Base-by-base conservation (phyloP, 192 early-diverging fungal genomes). In the Radiomyces spectabilis region DNA sequence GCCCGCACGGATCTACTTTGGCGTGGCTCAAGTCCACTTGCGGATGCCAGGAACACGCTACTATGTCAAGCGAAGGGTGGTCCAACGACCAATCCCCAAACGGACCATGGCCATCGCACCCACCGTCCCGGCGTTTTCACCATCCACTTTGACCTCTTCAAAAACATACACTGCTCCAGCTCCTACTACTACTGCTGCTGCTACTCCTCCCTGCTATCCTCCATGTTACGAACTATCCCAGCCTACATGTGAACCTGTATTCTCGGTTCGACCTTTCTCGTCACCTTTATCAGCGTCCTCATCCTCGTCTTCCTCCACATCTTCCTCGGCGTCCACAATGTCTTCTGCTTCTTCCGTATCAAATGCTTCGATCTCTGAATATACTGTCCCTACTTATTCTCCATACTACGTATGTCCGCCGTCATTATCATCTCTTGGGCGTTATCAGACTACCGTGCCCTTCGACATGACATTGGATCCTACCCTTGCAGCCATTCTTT, bases 41-140 rank as follows among this genome's bases (percentile, higher is more conserved):
- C 45, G 65, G 4, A 68, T 68, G 65, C 65, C 65, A 16, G 65
- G 65, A 29, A 68, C 65, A 16, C 35, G 65, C 30, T 68, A 68
- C 30, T 61, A 55, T 34, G 65, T 68, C 3, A 40, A 40, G 25
- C 34, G 63, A 33, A 16, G 31, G 13, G 38, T 49, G 29, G 18
- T 49, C 2, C 26, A 13, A 27, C 44, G 2, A 15, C 4, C 38
- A 10, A 9, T n/a, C 9, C 5, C 8, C 16, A 44, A 44, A 0
- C 8, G 12, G n/a, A 9, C 13, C 16, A 12, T 39, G 13, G 0
- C 38, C 13, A 39, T 39, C 38, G 38, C 13, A 0, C 16, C 16
- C 16, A 16, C 16, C 13, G 13, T 16, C 13, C 38, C 38, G 38
- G 13, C 38, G 38, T 39, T 16, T 12, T 39, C 38, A 16, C 16